phyloP scores from a whole-genome alignment of 169 alveolate species.

The Plasmodium fragile region DNA sequence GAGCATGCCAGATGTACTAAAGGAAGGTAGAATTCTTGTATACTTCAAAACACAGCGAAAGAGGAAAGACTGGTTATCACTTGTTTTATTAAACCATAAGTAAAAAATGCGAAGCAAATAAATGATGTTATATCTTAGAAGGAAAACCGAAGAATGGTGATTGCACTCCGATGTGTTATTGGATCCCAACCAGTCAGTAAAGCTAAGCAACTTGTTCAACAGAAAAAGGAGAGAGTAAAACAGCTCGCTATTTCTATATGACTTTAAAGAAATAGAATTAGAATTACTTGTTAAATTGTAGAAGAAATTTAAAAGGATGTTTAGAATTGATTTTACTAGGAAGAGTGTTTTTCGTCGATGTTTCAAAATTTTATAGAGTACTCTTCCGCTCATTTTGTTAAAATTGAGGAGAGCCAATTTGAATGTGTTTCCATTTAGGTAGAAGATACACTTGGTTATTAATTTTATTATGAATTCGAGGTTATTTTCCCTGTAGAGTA shows the following conservation, averaged over 20 bases:
- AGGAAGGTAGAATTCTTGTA: conserved; percentile 67
- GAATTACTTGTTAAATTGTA: conserved; percentile 48
- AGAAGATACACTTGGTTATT: conserved; percentile 50
- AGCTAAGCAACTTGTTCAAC: conserved; percentile 60
- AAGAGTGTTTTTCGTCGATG: conserved; percentile 20
- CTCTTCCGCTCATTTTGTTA: conserved; percentile 66
- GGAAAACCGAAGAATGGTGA: conserved; percentile 71
- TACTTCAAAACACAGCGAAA: conserved; percentile 56
- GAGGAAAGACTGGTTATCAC: conserved; percentile 72
- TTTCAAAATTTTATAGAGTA: conserved; percentile 45
- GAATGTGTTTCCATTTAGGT: conserved; percentile 51
- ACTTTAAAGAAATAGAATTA: conserved; percentile 27
- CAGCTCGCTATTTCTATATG: conserved; percentile 64
- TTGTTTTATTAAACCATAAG: conserved; percentile 70
- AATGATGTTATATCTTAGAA: conserved; percentile 54
- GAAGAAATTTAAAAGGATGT: conserved; percentile 61
- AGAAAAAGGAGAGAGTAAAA: conserved; percentile 52
- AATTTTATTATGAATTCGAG: conserved; percentile 58
- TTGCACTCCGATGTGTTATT: conserved; percentile 69
- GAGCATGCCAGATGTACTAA: conserved; percentile 64
- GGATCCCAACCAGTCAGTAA: conserved; percentile 75
- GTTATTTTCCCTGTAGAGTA: conserved; percentile 50
- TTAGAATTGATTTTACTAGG: conserved; percentile 51
- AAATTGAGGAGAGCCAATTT: conserved; percentile 44
- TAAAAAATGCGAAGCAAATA: conserved; percentile 65